phyloP scores from a whole-genome alignment of 768 basidiomycete genomes.

The Lactifluus hygrophoroides region DNA sequence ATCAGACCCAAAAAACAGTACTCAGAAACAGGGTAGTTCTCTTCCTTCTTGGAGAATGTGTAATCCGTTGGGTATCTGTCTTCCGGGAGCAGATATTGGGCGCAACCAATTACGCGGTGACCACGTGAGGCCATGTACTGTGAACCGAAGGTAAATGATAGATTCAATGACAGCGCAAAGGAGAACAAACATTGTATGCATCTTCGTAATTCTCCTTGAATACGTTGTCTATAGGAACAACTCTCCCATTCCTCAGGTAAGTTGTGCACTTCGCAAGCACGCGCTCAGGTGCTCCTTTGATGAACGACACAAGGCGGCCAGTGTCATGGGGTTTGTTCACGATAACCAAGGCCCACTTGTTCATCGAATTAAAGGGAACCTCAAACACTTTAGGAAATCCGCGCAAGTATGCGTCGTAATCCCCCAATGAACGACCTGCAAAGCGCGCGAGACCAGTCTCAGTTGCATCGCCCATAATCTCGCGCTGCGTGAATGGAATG shows the following conservation, averaged over 20 bases:
- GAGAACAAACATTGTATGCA: constrained; percentile 46
- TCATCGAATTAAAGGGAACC: constrained; percentile 66
- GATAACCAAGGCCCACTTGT: constrained; percentile 67
- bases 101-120: constrained; percentile 68
- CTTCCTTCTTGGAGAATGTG: constrained; percentile 47
- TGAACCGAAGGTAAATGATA: background rate
- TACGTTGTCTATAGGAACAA: constrained; percentile 43
- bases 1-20: constrained; percentile 61
- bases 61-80: constrained; percentile 39
- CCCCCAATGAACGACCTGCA: constrained; percentile 45
- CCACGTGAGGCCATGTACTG: constrained; percentile 75
- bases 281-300: constrained; percentile 66
- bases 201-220: constrained; percentile 47
- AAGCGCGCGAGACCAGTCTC: constrained; percentile 67
- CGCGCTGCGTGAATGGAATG: constrained; percentile 50
- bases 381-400: constrained; percentile 55
- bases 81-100: constrained; percentile 46
- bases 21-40: constrained; percentile 42
- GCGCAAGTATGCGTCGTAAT: constrained; percentile 48
- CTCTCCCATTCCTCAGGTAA: constrained; percentile 44
- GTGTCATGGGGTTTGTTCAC: constrained; percentile 47
- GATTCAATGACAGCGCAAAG: background rate
- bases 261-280: constrained; percentile 56
- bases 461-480: constrained; percentile 64
- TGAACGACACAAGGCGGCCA: constrained; percentile 45